phyloP scores from a whole-genome alignment of 139 green algal species.

The Desmodesmus armatus region DNA sequence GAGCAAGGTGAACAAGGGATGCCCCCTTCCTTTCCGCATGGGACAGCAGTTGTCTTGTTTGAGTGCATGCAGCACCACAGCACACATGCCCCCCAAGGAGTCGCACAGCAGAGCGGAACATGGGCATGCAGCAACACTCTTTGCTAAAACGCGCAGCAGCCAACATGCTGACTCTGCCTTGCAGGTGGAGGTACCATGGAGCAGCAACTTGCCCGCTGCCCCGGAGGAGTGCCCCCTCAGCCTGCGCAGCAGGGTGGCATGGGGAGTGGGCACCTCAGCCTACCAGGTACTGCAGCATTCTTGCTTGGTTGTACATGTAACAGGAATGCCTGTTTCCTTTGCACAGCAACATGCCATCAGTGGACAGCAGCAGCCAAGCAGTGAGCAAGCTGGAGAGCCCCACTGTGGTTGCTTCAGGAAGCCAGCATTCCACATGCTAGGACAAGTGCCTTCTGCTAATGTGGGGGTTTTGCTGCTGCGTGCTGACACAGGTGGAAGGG shows the following conservation, averaged over 20 bases:
- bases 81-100: background rate
- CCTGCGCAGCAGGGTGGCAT: conserved; percentile 42
- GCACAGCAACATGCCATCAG: background rate
- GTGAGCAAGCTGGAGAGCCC: background rate
- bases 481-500: conserved; percentile 42
- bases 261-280: conserved; percentile 45
- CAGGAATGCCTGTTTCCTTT: background rate
- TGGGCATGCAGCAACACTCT: background rate
- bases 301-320: too few species aligned
- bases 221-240: conserved; percentile 18
- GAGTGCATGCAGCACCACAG: too few species aligned
- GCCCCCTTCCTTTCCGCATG: background rate
- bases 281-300: too few species aligned
- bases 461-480: background rate
- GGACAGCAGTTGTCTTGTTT: too few species aligned
- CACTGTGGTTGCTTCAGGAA: background rate
- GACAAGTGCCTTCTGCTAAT: background rate
- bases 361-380: conserved; percentile 18
- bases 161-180: background rate
- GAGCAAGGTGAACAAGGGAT: background rate
- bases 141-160: background rate
- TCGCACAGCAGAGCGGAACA: background rate
- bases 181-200: conserved; percentile 24
- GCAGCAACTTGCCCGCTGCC: conserved; percentile 43
- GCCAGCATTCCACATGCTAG: too few species aligned